These are phyloP conservation scores for Yarrowia sp. DNA, from an alignment of 805 yeast species.

Conservation along the genomic window DNA sequence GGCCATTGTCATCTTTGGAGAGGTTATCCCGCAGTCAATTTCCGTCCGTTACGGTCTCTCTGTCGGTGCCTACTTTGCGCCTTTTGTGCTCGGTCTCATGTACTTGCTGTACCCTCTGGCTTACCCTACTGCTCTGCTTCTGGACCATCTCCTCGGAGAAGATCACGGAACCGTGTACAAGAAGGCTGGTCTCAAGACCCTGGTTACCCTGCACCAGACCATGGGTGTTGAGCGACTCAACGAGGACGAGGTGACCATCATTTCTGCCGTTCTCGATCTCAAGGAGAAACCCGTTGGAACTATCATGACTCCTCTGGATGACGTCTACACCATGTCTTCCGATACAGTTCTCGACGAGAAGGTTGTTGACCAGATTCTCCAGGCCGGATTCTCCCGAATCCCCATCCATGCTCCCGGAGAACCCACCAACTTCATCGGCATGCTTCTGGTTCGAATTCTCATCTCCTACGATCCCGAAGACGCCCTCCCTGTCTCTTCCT, in stretches of 20 bases:
- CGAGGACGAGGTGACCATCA: conserved; percentile 95
- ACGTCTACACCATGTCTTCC: conserved; percentile 86
- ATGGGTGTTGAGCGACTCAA: conserved; percentile 95
- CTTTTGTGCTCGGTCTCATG: conserved; percentile 85
- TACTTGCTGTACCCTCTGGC: conserved; percentile 91
- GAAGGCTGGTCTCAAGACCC: conserved; percentile 88
- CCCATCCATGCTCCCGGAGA: conserved; percentile 92
- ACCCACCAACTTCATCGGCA: conserved; percentile 90
- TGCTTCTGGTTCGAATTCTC: conserved; percentile 89
- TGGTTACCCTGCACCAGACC: conserved; percentile 89
- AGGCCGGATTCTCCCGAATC: conserved; percentile 93
- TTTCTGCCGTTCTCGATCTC: conserved; percentile 89
- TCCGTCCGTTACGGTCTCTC: conserved; percentile 93
- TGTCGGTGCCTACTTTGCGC: conserved; percentile 88
- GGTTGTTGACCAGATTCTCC: conserved; percentile 86
- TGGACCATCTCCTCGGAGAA: conserved; percentile 87
- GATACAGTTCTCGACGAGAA: conserved; percentile 82
- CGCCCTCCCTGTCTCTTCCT: conserved; percentile 86
- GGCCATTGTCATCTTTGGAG: conserved; percentile 92
- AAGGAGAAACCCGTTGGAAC: conserved; percentile 86
- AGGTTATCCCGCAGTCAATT: conserved; percentile 91
- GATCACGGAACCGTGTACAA: conserved; percentile 96
- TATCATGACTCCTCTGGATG: conserved; percentile 93
- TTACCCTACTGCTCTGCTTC: conserved; percentile 81
- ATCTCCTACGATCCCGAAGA: conserved; percentile 98